Conservation (phyloP, 2,329 filamentous ascomycete genomes). For the Coniella vitis region DNA sequence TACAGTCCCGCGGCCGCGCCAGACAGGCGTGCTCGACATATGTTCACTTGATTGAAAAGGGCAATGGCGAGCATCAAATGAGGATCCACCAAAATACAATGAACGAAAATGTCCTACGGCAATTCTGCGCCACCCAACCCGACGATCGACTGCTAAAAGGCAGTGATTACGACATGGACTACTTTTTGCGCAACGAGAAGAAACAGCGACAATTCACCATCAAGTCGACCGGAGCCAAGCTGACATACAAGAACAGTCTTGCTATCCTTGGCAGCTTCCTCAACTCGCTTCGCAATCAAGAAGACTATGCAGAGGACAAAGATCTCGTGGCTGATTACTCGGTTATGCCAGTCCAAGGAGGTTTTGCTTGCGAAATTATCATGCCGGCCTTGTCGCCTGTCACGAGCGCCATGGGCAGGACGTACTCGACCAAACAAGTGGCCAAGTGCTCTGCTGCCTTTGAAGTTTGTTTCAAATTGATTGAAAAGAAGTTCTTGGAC, state of each 20-base stretch:
- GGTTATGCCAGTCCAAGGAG: constrained; percentile 45
- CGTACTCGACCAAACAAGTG: constrained; percentile 61
- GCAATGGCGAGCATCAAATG: constrained; percentile 54
- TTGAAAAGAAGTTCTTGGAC: constrained; percentile 61
- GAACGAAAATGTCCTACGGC: constrained; percentile 58
- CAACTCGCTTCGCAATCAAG: constrained; percentile 52
- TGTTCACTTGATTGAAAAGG: constrained; percentile 72
- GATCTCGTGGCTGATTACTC: constrained; percentile 50
- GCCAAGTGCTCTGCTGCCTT: constrained; percentile 90
- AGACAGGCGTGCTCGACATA: constrained; percentile 72
- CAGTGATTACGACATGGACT: constrained; percentile 49
- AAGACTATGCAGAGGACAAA: constrained; percentile 23
- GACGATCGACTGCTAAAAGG: constrained; percentile 64
- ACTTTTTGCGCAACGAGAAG: constrained; percentile 44
- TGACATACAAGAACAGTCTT: constrained; percentile 72
- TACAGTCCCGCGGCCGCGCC: constrained; percentile 86
- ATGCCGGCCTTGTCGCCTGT: constrained; percentile 72
- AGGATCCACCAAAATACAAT: constrained; percentile 53
- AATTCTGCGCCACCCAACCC: constrained; percentile 69
- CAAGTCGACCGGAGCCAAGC: constrained; percentile 61
- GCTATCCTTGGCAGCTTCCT: constrained; percentile 67
- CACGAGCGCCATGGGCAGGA: constrained; percentile 54
- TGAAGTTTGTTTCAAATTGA: constrained; percentile 66
- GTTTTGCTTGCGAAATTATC: constrained; percentile 71
- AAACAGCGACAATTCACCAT: constrained; percentile 52